Conservation (phyloP, 495 filamentous ascomycete species). For the Penicillium lagena region DNA sequence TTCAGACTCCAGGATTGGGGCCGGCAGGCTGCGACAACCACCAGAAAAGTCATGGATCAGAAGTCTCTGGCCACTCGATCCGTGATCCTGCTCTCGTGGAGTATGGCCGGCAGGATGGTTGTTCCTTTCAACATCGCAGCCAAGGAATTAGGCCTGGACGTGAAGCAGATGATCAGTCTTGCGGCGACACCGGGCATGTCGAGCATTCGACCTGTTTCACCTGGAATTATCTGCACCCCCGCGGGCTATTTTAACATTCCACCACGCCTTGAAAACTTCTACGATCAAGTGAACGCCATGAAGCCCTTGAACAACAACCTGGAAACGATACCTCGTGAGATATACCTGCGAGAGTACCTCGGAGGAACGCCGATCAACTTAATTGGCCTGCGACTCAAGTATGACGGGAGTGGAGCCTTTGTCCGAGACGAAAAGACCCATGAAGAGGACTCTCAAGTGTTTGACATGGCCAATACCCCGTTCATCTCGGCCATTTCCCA, state of each 20-base stretch:
- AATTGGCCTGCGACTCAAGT: conserved; percentile 8
- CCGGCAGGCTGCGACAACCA: conserved; percentile 10
- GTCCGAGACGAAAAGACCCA: conserved; percentile 6
- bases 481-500: conserved; percentile 12
- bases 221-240: background rate
- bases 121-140: conserved; percentile 12
- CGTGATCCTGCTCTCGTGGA: conserved; percentile 14
- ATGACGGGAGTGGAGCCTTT: conserved; percentile 4
- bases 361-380: conserved; percentile 16
- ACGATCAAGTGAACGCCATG: conserved; percentile 5
- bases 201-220: conserved; percentile 1
- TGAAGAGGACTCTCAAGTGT: conserved; percentile 13
- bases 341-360: conserved; percentile 16
- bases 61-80: conserved; percentile 1
- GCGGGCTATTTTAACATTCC: conserved; percentile 7
- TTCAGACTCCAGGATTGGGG: conserved; percentile 18
- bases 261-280: conserved; percentile 4
- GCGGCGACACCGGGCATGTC: conserved; percentile 17
- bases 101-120: conserved; percentile 18
- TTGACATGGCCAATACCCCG: conserved; percentile 9
- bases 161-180: conserved; percentile 13
- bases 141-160: conserved; percentile 8
- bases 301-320: conserved; percentile 1
- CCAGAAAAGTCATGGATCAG: conserved; percentile 4
- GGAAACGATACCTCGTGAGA: conserved; percentile 7